Percentiles rank a stretch among this genome's conserved stretches.
These are phyloP conservation scores for Casaregolazyma suthepensis DNA, from an alignment of 1,139 yeast species.

Conservation along the genomic window DNA sequence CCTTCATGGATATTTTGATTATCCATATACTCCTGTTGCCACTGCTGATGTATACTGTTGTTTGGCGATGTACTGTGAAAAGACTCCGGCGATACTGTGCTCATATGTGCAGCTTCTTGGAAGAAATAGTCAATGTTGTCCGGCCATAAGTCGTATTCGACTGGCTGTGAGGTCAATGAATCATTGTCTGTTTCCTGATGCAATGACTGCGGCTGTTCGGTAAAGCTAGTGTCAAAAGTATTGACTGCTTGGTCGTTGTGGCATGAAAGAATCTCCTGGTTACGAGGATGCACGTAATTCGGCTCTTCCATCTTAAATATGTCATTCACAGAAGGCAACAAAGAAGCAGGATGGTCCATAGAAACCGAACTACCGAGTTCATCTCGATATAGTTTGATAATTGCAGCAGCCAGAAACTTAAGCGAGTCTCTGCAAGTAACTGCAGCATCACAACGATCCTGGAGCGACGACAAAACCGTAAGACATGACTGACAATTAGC, in stretches of 20 bases:
- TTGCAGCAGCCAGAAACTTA: constrained; percentile 65
- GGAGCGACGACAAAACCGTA: constrained; percentile 53
- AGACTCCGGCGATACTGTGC: constrained; percentile 9
- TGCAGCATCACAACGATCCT: constrained; percentile 77
- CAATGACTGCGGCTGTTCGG: neutral
- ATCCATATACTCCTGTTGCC: neutral
- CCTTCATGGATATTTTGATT: neutral
- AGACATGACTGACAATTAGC: constrained; percentile 52
- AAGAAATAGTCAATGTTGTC: constrained; percentile 26
- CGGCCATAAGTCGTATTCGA: constrained; percentile 12
- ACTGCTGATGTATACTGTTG: neutral
- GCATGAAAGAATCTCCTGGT: neutral
- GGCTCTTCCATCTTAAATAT: constrained; percentile 1
- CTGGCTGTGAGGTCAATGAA: neutral
- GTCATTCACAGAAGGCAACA: neutral
- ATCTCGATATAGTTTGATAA: constrained; percentile 47
- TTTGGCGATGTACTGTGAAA: neutral
- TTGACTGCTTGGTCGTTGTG: neutral
- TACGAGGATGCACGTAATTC: constrained; percentile 6
- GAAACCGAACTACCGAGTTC: constrained; percentile 10
- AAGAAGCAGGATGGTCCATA: neutral
- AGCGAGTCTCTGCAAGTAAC: constrained; percentile 63
- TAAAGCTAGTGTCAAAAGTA: neutral
- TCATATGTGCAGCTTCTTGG: constrained; percentile 24
- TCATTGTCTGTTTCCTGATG: neutral